phyloP scores from a whole-genome alignment of 257 asterid species.

The Handroanthus guayacan region DNA sequence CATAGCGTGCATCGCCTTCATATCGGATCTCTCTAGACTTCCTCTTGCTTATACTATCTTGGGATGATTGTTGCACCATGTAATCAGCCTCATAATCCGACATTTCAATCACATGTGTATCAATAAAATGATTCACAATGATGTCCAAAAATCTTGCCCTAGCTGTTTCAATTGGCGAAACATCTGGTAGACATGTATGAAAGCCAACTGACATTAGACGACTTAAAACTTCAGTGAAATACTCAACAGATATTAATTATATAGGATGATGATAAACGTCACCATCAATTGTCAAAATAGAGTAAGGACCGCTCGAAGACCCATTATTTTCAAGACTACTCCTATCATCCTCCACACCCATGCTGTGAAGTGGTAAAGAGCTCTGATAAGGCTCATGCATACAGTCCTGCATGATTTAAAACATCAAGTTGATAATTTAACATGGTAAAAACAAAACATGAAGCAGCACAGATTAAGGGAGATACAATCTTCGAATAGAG shows the following conservation, averaged over 20 bases:
- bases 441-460: conserved; percentile 21
- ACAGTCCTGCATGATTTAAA: conserved; percentile 67
- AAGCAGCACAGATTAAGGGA: conserved; percentile 5
- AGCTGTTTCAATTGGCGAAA: conserved; percentile 93
- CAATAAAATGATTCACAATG: conserved; percentile 77
- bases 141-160: conserved; percentile 89
- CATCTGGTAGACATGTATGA: conserved; percentile 57
- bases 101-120: conserved; percentile 66
- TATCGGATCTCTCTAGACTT: conserved; percentile 67
- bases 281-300: conserved; percentile 83
- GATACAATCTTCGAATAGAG: conserved; percentile 12
- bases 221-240: conserved; percentile 24
- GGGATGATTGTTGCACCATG: conserved; percentile 63
- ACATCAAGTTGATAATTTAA: conserved; percentile 10
- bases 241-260: background rate
- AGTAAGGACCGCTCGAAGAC: conserved; percentile 66
- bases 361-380: conserved; percentile 75
- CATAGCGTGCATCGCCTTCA: conserved; percentile 92
- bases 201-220: conserved; percentile 41
- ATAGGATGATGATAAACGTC: conserved; percentile 27
- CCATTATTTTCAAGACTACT: conserved; percentile 79
- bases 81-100: conserved; percentile 75
- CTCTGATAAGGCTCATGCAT: conserved; percentile 78
- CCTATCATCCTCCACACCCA: conserved; percentile 84
- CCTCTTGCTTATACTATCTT: conserved; percentile 67